These are phyloP conservation scores for Wickerhamiella sergipiensis DNA, from an alignment of 805 yeast genomes.

Conservation along the genomic window DNA sequence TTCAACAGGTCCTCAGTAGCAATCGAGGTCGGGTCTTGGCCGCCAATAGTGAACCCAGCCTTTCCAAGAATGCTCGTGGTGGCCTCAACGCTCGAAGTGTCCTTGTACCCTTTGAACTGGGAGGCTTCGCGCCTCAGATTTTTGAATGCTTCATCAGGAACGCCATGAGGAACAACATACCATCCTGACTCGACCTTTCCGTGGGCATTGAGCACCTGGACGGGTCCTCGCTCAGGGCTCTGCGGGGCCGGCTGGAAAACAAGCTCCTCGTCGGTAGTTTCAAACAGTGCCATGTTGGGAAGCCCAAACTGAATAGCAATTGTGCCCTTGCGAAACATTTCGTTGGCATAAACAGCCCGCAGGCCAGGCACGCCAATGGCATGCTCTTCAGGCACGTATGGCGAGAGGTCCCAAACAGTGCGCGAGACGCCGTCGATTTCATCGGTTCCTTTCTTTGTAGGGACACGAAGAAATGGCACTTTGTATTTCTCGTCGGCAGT, in stretches of 20 bases:
- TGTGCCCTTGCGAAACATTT: neutral
- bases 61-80: neutral
- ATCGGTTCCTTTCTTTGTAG: neutral
- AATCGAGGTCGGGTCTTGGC: neutral
- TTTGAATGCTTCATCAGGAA: neutral
- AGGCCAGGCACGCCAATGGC: neutral
- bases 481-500: neutral
- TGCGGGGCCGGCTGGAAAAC: neutral
- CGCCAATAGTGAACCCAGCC: neutral
- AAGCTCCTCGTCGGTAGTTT: neutral
- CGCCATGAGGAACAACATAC: neutral
- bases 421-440: neutral
- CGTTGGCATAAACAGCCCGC: neutral
- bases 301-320: neutral
- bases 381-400: neutral
- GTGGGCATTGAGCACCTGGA: neutral
- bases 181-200: neutral
- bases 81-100: neutral
- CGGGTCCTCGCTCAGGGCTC: neutral
- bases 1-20: neutral
- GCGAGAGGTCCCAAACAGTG: neutral
- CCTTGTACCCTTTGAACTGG: neutral
- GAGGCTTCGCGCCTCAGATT: neutral
- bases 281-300: neutral
- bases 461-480: neutral